Percentiles rank a stretch among this genome's conserved stretches.
Conservation (phyloP, 768 basidiomycete species). For the Lentinula aciculospora region DNA sequence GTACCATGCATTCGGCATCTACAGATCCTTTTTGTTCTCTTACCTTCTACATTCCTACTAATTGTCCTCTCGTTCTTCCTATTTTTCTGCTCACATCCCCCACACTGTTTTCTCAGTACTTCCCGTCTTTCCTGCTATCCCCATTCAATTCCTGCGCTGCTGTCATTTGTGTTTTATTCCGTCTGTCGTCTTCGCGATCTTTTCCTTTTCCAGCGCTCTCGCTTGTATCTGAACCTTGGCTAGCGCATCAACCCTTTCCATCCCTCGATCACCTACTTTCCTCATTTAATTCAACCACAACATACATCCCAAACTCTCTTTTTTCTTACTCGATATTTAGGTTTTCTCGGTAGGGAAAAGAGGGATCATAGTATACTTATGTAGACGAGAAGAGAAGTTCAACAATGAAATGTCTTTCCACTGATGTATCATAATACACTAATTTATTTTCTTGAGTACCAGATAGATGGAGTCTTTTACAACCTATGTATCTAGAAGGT, state of each 20-base stretch:
- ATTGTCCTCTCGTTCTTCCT: background rate
- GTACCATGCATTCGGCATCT: constrained; percentile 4
- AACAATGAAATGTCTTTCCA: constrained; percentile 7
- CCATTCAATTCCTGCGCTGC: background rate
- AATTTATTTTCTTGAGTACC: background rate
- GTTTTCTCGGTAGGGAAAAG: constrained; percentile 3
- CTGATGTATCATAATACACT: constrained; percentile 9
- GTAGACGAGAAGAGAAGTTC: constrained; percentile 8
- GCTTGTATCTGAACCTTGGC: background rate
- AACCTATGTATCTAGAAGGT: too few species aligned
- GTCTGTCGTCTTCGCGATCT: constrained; percentile 6
- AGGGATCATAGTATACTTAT: constrained; percentile 1
- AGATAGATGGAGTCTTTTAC: background rate
- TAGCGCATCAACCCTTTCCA: background rate
- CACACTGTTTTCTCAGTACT: background rate
- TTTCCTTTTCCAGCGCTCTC: background rate
- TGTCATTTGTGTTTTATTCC: constrained; percentile 7
- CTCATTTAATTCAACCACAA: background rate
- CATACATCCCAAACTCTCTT: background rate
- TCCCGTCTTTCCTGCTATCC: background rate
- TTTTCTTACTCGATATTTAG: background rate
- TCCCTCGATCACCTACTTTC: background rate
- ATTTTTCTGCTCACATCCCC: background rate
- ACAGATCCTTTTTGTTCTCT: background rate
- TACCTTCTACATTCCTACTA: constrained; percentile 5